These are phyloP conservation scores for Metarhizium guizhouense DNA, from an alignment of 2,329 filamentous ascomycete genomes.

Conservation along the genomic window DNA sequence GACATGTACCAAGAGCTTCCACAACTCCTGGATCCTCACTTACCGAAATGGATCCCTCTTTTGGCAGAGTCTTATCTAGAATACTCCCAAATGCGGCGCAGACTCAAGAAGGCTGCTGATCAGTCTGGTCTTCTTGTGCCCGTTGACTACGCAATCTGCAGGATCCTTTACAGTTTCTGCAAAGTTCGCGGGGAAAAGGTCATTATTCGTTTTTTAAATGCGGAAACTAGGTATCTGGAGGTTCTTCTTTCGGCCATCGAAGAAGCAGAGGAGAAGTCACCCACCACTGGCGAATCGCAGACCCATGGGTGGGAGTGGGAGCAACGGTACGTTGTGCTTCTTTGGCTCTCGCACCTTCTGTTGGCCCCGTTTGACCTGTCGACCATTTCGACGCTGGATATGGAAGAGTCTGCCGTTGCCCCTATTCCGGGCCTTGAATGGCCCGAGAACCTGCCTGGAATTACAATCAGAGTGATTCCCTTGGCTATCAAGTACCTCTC, in stretches of 20 bases:
- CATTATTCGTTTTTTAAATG: conserved; percentile 81
- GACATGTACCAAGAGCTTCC: conserved; percentile 94
- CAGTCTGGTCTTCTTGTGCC: conserved; percentile 37
- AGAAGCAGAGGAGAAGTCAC: conserved; percentile 31
- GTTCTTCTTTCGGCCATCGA: conserved; percentile 70
- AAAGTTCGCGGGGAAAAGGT: conserved; percentile 93
- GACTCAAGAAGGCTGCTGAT: conserved; percentile 25
- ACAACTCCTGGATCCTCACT: conserved; percentile 79
- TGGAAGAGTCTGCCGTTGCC: conserved; percentile 35
- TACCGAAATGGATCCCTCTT: conserved; percentile 65
- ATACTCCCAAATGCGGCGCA: conserved; percentile 42
- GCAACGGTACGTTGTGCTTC: conserved; percentile 74
- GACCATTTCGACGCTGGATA: conserved; percentile 62
- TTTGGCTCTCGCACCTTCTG: conserved; percentile 80
- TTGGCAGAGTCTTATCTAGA: conserved; percentile 70
- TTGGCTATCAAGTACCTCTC: conserved; percentile 64
- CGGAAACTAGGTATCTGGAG: conserved; percentile 80
- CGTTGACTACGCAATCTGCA: conserved; percentile 63
- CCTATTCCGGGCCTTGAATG: conserved; percentile 42
- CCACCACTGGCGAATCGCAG: conserved; percentile 6
- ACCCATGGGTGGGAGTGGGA: conserved; percentile 60
- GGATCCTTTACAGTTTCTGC: conserved; percentile 80
- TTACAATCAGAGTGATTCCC: conserved; percentile 61
- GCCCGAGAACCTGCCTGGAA: conserved; percentile 53
- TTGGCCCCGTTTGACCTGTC: conserved; percentile 84